Conservation (phyloP, 1,139 yeast species). For the Yamadazyma songkhlaensis region DNA sequence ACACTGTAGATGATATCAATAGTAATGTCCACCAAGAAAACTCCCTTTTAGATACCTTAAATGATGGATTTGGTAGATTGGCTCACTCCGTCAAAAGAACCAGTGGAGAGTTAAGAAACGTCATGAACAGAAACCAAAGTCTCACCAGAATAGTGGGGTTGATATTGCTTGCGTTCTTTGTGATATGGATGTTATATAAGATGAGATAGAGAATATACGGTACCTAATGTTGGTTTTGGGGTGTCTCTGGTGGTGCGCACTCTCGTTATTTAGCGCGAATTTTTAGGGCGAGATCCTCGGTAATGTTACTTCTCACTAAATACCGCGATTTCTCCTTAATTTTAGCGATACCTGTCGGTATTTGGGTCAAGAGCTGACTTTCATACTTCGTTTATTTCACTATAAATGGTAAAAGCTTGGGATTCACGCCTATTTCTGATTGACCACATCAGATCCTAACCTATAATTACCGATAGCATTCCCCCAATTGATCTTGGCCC, state of each 20-base stretch:
- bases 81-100: conserved; percentile 62
- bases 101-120: conserved; percentile 59
- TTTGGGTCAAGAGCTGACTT: too few relatives aligned
- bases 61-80: conserved; percentile 59
- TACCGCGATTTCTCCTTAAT: too few relatives aligned
- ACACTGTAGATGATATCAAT: conserved; percentile 44
- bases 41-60: conserved; percentile 53
- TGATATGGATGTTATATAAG: conserved; percentile 66
- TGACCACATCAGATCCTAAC: conserved; percentile 80
- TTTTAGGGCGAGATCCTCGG: too few relatives aligned
- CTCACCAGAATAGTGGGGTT: conserved; percentile 38
- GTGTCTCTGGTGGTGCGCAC: too few relatives aligned
- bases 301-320: too few relatives aligned
- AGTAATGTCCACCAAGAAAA: conserved; percentile 42
- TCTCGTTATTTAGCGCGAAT: too few relatives aligned
- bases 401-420: too few relatives aligned
- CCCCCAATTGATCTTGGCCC: conserved; percentile 94
- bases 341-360: too few relatives aligned
- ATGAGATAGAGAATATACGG: neutral
- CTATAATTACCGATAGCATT: conserved; percentile 87
- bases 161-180: conserved; percentile 59
- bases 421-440: conserved; percentile 21
- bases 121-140: conserved; percentile 45
- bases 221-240: too few relatives aligned
- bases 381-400: conserved; percentile 1